phyloP scores from a whole-genome alignment of 192 early-diverging fungal genomes.

The Glomus cerebriforme region DNA sequence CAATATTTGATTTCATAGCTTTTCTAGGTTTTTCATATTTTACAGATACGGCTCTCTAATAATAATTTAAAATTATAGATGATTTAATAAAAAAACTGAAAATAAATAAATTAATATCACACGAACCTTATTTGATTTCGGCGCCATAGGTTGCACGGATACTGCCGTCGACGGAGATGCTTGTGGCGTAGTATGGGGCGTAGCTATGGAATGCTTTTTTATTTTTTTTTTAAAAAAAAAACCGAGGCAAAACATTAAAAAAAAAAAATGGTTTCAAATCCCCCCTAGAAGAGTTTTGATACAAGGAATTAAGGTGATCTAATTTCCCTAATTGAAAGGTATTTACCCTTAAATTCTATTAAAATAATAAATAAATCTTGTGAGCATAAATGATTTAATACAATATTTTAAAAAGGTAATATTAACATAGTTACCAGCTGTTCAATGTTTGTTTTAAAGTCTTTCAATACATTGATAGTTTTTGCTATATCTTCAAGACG shows the following conservation, averaged over 20 bases:
- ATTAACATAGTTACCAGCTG: slow-evolving; percentile 14
- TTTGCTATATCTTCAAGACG: slow-evolving; percentile 31
- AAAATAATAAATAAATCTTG: not conserved
- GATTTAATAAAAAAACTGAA: too few relatives aligned
- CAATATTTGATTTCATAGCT: slow-evolving; percentile 16
- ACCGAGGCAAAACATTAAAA: not conserved
- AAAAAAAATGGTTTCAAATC: not conserved
- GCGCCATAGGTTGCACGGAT: not conserved
- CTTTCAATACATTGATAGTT: slow-evolving; percentile 29
- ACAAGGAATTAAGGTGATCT: not conserved
- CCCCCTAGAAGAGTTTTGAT: not conserved
- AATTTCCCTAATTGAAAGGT: not conserved
- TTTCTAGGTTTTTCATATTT: slow-evolving; percentile 31
- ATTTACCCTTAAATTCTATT: slow-evolving; percentile 21
- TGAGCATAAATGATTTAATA: not conserved
- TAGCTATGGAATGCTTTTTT: not conserved
- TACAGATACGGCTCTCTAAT: not conserved
- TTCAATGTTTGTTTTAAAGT: slow-evolving; percentile 26
- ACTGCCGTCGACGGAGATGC: not conserved
- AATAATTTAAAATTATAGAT: not conserved
- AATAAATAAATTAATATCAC: too few relatives aligned
- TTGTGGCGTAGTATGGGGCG: not conserved
- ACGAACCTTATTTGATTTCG: not conserved
- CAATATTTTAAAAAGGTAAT: not conserved
- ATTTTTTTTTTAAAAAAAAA: not conserved